Evolutionary conservation across 345 rosid genomes (phyloP), one percentile per base, ranked within the genome.

Genomic region (Heritiera littoralis): DNA sequence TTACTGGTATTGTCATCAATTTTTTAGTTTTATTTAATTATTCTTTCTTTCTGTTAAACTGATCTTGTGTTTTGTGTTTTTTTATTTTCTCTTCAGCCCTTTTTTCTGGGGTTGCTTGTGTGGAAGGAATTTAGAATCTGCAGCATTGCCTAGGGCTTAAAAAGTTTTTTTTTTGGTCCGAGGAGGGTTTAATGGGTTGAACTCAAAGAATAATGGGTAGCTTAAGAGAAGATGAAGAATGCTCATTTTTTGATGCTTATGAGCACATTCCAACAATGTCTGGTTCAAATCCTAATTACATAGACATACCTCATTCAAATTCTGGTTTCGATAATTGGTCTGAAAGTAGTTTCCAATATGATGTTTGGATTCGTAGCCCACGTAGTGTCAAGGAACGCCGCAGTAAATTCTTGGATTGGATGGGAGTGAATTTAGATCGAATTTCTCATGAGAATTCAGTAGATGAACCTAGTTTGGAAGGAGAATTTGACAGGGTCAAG

Each of bases 141-240:
- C 83, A 83, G 79, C 85, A 79, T 89, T 86, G 82, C 67, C 60
- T 74, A 11, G 84, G 78, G 85, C 78, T 82, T 80, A 46, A 92
- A 86, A 86, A 73, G 86, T 61, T 54, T 54, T 87, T 79, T 46
- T 20, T 45, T 2, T 54, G 3, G 18, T n/a, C 14, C 81, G 81
- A 84, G 86, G 76, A 85, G 79, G 79, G 85, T 86, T 91, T 90
- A 88, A 92, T 92, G 95, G 94, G 90, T 86, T 92, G 92, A 89
- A 79, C 84, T 85, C 82, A 59, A 77, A 72, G 67, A 81, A 78
- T 65, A 81, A 95, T 90, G 98, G 92, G 86, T 72, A 86, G 93
- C 46, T 80, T 83, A 79, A 78, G 85, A 7, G 94, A 87, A 77
- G 98, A 85, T 0, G 92, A 89, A 79, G 93, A 86, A 72, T 79